Evolutionary conservation across 2,329 filamentous ascomycete species (phyloP).

Genomic region (Cytospora leucostoma): DNA sequence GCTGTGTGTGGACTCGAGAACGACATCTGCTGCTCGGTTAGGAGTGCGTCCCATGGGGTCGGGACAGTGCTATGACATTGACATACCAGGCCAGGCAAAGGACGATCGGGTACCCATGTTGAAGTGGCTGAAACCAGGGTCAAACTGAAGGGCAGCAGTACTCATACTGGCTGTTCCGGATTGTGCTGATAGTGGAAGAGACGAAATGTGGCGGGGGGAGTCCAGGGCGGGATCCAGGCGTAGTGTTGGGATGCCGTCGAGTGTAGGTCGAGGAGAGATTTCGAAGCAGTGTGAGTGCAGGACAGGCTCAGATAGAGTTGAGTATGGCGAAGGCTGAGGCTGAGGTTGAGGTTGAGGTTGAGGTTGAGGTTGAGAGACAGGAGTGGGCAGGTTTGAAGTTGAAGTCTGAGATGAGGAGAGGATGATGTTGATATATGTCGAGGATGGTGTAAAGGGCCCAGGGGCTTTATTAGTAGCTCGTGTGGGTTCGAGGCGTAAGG

Average conservation of each 20-base stretch:
- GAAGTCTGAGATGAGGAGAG: slow-evolving; percentile 32
- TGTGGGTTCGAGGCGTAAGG: slow-evolving; percentile 30
- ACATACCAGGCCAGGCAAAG: slow-evolving; percentile 53
- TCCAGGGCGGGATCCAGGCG: slow-evolving; percentile 39
- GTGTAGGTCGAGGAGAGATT: slow-evolving; percentile 24
- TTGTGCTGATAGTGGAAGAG: slow-evolving; percentile 9
- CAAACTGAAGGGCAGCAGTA: slow-evolving; percentile 53
- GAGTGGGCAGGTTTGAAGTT: slow-evolving; percentile 32
- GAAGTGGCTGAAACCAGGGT: slow-evolving; percentile 52
- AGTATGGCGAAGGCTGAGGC: slow-evolving; percentile 34
- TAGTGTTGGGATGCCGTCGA: slow-evolving; percentile 35
- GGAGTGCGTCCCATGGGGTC: not conserved
- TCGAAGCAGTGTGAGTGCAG: slow-evolving; percentile 39
- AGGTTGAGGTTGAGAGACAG: slow-evolving; percentile 31
- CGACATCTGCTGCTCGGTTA: slow-evolving; percentile 29
- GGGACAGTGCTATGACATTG: not conserved
- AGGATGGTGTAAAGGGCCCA: slow-evolving; percentile 30
- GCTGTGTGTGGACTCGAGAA: slow-evolving; percentile 37
- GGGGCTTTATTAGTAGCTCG: slow-evolving; percentile 33
- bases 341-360: slow-evolving; percentile 32
- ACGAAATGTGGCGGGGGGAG: slow-evolving; percentile 29
- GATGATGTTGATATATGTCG: slow-evolving; percentile 35
- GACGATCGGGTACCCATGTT: slow-evolving; percentile 53
- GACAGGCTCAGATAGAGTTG: slow-evolving; percentile 33
- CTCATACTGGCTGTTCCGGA: slow-evolving; percentile 37